Evolutionary conservation across 2,329 filamentous ascomycete species (phyloP).

Genomic region (Leptographium flavum): DNA sequence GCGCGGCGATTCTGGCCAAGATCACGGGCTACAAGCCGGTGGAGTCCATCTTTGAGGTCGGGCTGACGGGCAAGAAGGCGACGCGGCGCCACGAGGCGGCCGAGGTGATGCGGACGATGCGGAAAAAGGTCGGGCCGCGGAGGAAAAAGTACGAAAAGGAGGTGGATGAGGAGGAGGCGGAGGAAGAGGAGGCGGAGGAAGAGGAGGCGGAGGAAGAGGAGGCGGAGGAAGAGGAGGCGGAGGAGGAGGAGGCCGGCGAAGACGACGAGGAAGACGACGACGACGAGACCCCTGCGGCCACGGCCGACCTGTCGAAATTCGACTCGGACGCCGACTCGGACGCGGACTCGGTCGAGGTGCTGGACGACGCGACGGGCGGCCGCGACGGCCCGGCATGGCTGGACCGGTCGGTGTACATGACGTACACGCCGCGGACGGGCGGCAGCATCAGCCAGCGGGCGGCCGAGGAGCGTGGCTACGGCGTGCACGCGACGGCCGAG

Average conservation of each 20-base stretch:
- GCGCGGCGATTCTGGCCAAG: constrained; percentile 74
- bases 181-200: constrained; percentile 19
- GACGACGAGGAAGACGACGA: constrained; percentile 19
- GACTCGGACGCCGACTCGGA: constrained; percentile 19
- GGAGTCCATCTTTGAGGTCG: constrained; percentile 95
- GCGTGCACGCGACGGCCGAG: constrained; percentile 71
- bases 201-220: constrained; percentile 43
- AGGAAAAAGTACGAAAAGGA: constrained; percentile 24
- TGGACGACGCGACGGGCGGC: constrained; percentile 33
- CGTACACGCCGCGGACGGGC: constrained; percentile 69
- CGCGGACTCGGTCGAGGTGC: constrained; percentile 52
- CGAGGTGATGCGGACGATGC: constrained; percentile 60
- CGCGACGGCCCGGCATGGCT: constrained; percentile 44
- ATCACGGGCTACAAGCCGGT: constrained; percentile 80
- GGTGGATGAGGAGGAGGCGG: constrained; percentile 41
- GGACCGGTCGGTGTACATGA: constrained; percentile 90
- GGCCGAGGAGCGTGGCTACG: constrained; percentile 84
- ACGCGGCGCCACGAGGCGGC: constrained; percentile 47
- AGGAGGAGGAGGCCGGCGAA: constrained; percentile 23
- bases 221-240: constrained; percentile 32
- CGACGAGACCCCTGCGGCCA: constrained; percentile 17
- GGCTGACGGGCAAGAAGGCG: constrained; percentile 53
- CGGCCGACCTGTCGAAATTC: constrained; percentile 18
- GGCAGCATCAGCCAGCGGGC: constrained; percentile 34
- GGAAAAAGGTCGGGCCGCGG: constrained; percentile 52